These are phyloP conservation scores for Mesembryanthemum crystallinum DNA, from an alignment of 148 eudicot species.

Conservation along the genomic window DNA sequence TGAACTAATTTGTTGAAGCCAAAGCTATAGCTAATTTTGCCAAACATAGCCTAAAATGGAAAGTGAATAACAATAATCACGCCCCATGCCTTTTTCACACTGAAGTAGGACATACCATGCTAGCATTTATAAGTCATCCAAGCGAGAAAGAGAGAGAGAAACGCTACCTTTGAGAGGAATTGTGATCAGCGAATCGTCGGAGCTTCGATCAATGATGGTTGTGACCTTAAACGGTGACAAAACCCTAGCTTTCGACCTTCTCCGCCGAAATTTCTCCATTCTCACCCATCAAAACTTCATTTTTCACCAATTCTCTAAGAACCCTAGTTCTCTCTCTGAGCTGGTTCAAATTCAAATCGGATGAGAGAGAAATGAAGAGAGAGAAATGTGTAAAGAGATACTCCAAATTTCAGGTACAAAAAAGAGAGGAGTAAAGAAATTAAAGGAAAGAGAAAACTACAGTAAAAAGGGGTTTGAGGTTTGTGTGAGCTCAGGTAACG, in stretches of 20 bases:
- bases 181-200: not conserved
- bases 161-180: constrained; percentile 32
- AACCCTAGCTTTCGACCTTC: constrained; percentile 35
- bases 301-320: constrained; percentile 2
- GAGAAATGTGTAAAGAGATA: not conserved
- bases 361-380: not conserved
- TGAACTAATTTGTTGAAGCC: no score
- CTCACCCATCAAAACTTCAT: constrained; percentile 23
- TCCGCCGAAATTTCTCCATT: constrained; percentile 56
- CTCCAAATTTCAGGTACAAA: not conserved
- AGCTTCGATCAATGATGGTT: constrained; percentile 34
- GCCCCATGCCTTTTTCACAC: not conserved
- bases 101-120: constrained; percentile 8
- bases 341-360: constrained; percentile 18
- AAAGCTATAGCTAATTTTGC: no score
- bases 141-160: constrained; percentile 8
- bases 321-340: constrained; percentile 14
- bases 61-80: constrained; percentile 16
- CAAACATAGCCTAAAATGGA: constrained; percentile 21
- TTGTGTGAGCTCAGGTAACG: not conserved
- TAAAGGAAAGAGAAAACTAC: not conserved
- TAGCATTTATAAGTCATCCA: not conserved
- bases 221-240: constrained; percentile 34
- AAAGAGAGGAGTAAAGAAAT: not conserved
- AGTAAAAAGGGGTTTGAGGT: not conserved